Base-by-base conservation (phyloP, 2,329 filamentous ascomycete genomes). In the Colletotrichum sp. region DNA sequence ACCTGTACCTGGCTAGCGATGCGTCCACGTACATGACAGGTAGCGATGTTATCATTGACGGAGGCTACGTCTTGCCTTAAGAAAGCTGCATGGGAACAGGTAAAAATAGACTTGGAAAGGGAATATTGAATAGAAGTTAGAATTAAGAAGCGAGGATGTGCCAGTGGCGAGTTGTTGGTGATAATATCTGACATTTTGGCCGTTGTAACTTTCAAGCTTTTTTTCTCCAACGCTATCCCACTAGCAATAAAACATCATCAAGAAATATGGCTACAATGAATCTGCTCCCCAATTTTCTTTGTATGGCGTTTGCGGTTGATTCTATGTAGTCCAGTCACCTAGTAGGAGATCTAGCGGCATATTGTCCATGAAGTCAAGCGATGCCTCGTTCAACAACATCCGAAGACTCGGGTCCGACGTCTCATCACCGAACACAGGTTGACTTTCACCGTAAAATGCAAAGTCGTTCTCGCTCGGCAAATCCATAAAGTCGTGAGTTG, bases 1-100 rank as follows among this genome's bases (percentile, higher is more conserved):
- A 90, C 78, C 82, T 90, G 49, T 90, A 90, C 79, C 83, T 90
- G 34, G 87, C 87, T n/a, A 89, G 87, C 32, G 88, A 89, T 75
- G 89, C 89, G 3, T 86, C 84, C 39, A 87, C 85, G 18, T 90
- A 89, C 81, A 88, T 86, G 79, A 90, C 88, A 13, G 88, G 88
- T 59, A 84, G 86, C 65, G 88, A 90, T 78, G 79, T 89, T 36
- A 74, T 89, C 64, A 87, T 90, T 77, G 88, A 90, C 60, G 83
- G 83, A 24, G 83, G 83, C 1, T 85, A 85, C 28, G 77, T 77
- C 8, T 67, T 79, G 55, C 78, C 78, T 1, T 69, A 59, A 32
- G n/a, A 59, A 59, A 9, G 9, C 8, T 1, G 2, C 24, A 28
- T 10, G 55, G 16, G 24, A 59, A 18, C 0, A 9, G 21, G 2